Percentiles rank a stretch among this genome's conserved stretches.
Conservation (phyloP, 805 yeast species). For the Priceomyces carsonii region DNA sequence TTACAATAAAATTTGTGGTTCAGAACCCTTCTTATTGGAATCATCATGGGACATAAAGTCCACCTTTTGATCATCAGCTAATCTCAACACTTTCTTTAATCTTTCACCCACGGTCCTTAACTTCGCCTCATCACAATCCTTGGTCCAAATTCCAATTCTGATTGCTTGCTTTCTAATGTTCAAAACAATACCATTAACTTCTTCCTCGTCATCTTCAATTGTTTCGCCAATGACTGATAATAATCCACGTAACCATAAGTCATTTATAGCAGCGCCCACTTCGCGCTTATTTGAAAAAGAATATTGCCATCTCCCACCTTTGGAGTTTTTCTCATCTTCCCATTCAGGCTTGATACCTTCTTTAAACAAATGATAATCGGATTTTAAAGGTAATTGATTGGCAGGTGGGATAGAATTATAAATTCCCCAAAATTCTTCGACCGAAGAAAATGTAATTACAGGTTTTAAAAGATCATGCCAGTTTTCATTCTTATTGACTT, state of each 20-base stretch:
- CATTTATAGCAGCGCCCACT: conserved; percentile 66
- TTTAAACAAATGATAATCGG: conserved; percentile 94
- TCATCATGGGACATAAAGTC: conserved; percentile 77
- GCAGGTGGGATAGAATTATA: conserved; percentile 92
- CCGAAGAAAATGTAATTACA: conserved; percentile 88
- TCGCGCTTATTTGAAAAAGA: conserved; percentile 70
- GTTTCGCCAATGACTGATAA: conserved; percentile 94
- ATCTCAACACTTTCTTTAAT: conserved; percentile 81
- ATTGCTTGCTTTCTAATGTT: conserved; percentile 80
- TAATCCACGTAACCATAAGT: conserved; percentile 87
- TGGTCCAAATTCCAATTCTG: conserved; percentile 94
- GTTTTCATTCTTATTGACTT: conserved; percentile 71
- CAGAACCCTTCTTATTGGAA: conserved; percentile 40
- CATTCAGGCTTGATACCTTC: conserved; percentile 96
- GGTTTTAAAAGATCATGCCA: conserved; percentile 94
- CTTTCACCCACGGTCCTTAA: conserved; percentile 78
- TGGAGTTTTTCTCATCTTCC: conserved; percentile 87
- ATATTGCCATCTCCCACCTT: conserved; percentile 90
- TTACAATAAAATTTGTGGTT: conserved; percentile 36
- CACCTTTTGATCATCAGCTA: conserved; percentile 70
- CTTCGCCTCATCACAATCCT: conserved; percentile 63
- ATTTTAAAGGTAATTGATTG: conserved; percentile 82
- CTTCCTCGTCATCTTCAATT: conserved; percentile 77
- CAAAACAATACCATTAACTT: conserved; percentile 92
- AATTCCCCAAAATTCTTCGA: conserved; percentile 99